A percentile compares a stretch with the other conserved stretches of the same genome.
Evolutionary conservation across 2,329 filamentous ascomycete species (phyloP).

Genomic region (Scleromitrula shiraiana): DNA sequence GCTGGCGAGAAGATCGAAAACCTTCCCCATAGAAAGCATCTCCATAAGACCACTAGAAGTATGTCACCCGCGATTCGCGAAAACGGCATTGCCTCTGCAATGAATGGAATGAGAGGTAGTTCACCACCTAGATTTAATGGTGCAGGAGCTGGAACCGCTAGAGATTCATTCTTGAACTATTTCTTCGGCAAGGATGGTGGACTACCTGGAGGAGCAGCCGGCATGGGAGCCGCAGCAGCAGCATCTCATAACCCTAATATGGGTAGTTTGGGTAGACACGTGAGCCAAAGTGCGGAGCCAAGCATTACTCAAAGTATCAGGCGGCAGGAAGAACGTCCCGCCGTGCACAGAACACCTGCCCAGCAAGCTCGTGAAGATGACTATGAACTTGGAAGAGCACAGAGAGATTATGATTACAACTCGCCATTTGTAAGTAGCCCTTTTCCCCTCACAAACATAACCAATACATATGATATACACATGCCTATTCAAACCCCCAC

Average conservation of each 20-base stretch:
- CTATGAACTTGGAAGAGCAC: conserved; percentile 27
- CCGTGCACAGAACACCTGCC: conserved; percentile 35
- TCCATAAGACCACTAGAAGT: conserved; percentile 55
- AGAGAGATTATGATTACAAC: conserved; percentile 34
- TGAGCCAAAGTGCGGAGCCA: conserved; percentile 71
- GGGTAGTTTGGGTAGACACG: conserved; percentile 57
- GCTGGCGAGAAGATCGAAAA: conserved; percentile 44
- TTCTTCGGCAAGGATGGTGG: conserved; percentile 95
- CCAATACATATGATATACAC: too few relatives aligned
- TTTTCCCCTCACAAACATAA: not conserved
- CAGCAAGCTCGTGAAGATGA: conserved; percentile 41
- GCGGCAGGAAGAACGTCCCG: conserved; percentile 47
- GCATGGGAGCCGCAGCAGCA: conserved; percentile 30
- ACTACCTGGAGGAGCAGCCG: conserved; percentile 36
- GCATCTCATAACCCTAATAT: conserved; percentile 31
- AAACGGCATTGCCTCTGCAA: conserved; percentile 57
- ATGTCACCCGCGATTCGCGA: conserved; percentile 74
- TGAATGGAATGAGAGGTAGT: conserved; percentile 57
- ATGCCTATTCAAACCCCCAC: too few relatives aligned
- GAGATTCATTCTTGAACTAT: conserved; percentile 94
- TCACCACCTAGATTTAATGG: conserved; percentile 56
- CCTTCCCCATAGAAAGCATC: conserved; percentile 49
- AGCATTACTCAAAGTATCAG: conserved; percentile 79
- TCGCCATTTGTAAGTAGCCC: conserved; percentile 39
- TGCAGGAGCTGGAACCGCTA: conserved; percentile 53